Evolutionary conservation across 371 early-diverging fungal genomes (phyloP), one percentile per base, ranked within the genome.

Genomic region (Circinella minor): DNA sequence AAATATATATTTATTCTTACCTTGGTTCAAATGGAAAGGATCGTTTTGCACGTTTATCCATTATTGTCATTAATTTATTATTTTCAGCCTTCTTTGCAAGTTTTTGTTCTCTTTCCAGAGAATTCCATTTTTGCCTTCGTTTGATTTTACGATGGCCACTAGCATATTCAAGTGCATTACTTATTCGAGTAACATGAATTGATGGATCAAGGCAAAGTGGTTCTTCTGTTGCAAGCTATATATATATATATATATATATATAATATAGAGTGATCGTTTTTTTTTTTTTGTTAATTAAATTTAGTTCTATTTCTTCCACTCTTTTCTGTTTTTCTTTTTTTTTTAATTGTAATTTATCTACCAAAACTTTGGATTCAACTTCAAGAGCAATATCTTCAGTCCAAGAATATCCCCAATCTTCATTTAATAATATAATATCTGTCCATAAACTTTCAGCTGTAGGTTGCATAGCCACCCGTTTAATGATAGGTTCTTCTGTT

Each of bases 391-490:
- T 66, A 37, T 82, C 78, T 60, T 78, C 82, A 34, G 86, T 82
- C 83, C 84, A 85, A 15, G 76, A 66, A 36, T 76, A 73, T 4
- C 83, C 82, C 73, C 86, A 84, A 62, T 84, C 87, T 65, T 89
- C 89, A 47, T 82, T 85, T n/a, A 89, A 64, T 37, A 89, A 63
- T 17, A 78, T 74, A 51, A 89, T 81, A 71, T 89, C 89, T 4
- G 86, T 82, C 89, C 89, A 89, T 47, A 89, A 76, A 55, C 86
- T 85, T 62, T 86, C 87, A 34, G 85, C 84, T 37, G 86, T 82
- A 9, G 89, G 89, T 43, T 77, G 78, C 76, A 89, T 80, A 4
- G 80, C 83, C 10, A 89, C 75, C 4, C 89, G 79, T 65, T 81
- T 87, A 17, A 65, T 76, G 7, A 69, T 18, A 15, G 68, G 60